phyloP scores from a whole-genome alignment of 108 stramenopile genomes.

The Skeletonema marinoi region DNA sequence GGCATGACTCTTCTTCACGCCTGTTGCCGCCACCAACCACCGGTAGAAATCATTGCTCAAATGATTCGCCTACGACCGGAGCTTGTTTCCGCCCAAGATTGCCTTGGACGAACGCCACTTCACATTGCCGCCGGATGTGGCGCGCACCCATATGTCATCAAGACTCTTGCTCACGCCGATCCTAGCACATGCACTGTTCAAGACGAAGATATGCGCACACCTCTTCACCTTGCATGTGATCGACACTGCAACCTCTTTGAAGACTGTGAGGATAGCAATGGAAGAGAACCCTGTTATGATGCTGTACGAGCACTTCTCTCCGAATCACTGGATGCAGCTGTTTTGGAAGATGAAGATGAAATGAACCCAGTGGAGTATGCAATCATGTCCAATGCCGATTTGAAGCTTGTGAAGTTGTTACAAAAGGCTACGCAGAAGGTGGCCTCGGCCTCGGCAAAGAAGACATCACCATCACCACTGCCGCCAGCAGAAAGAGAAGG shows the following conservation, averaged over 20 bases:
- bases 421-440: constrained; percentile 41
- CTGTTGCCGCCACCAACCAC: neutral
- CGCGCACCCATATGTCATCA: constrained; percentile 15
- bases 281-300: constrained; percentile 17
- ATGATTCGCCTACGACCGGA: constrained; percentile 11
- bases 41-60: neutral
- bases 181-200: constrained; percentile 31
- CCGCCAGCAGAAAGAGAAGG: neutral
- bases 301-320: constrained; percentile 22
- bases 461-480: neutral
- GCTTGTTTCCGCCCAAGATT: constrained; percentile 15
- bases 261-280: neutral
- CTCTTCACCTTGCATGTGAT: constrained; percentile 46
- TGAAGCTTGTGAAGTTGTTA: constrained; percentile 37
- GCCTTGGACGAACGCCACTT: constrained; percentile 37
- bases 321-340: constrained; percentile 4
- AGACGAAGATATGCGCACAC: constrained; percentile 42
- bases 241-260: constrained; percentile 35
- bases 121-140: constrained; percentile 38
- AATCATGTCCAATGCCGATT: constrained; percentile 30
- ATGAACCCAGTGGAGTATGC: constrained; percentile 50
- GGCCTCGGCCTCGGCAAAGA: neutral
- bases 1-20: constrained; percentile 1
- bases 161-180: constrained; percentile 7
- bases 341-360: constrained; percentile 37